Percentiles rank a stretch among this genome's conserved stretches.
Evolutionary conservation across 176 grass and related monocot species (phyloP).

Genomic region (Cymbopogon citratus): DNA sequence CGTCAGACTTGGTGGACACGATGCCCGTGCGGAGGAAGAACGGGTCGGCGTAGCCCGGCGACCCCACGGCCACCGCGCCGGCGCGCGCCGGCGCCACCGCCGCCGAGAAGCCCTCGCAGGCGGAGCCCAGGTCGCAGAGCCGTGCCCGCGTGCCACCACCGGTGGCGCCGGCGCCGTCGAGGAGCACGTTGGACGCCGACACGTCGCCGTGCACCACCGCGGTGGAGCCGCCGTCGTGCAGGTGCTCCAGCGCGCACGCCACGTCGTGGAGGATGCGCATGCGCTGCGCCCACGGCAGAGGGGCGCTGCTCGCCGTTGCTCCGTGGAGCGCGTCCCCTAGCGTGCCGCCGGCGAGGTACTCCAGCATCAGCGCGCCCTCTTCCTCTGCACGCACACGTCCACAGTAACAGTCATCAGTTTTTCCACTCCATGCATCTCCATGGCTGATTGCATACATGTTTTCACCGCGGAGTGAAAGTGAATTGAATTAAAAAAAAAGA

Average conservation of each 20-base stretch:
- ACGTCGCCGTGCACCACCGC: conserved; percentile 77
- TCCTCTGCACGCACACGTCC: conserved; percentile 43
- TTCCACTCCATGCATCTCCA: neutral
- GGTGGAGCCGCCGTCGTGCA: conserved; percentile 38
- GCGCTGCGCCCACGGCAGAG: conserved; percentile 48
- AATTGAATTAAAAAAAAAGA: neutral
- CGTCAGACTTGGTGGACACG: conserved; percentile 67
- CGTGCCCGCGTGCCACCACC: neutral
- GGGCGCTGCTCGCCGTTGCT: neutral
- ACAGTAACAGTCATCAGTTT: neutral
- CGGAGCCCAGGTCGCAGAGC: conserved; percentile 86
- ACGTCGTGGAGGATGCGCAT: conserved; percentile 67
- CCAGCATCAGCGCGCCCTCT: conserved; percentile 70
- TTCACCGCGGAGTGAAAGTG: neutral
- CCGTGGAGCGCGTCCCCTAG: conserved; percentile 58
- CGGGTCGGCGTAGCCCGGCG: conserved; percentile 80
- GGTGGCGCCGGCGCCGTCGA: neutral
- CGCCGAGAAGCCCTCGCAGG: conserved; percentile 72
- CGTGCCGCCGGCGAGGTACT: conserved; percentile 69
- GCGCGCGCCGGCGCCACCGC: conserved; percentile 31
- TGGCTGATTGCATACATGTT: neutral
- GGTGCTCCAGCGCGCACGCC: conserved; percentile 64
- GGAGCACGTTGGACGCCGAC: conserved; percentile 81
- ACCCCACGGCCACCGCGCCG: conserved; percentile 50
- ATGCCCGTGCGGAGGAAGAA: conserved; percentile 88